These are phyloP conservation scores for Saccharum hybrid DNA, from an alignment of 202 grass and related monocot genomes.

Conservation along the genomic window DNA sequence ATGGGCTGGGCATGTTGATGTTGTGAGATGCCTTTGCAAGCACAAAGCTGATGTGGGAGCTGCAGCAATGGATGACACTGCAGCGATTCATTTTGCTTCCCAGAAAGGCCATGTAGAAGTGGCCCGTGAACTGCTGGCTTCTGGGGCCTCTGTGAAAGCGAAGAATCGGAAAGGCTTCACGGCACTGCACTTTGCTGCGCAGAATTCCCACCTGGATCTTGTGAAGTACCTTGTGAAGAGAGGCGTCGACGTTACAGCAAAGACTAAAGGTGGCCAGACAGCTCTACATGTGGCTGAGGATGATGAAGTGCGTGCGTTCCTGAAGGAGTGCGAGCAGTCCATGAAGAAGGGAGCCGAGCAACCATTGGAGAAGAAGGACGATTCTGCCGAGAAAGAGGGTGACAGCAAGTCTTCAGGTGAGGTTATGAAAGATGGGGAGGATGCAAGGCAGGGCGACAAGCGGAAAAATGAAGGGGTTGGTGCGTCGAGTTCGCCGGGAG, in stretches of 20 bases:
- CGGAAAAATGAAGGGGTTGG: constrained; percentile 55
- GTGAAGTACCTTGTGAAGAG: constrained; percentile 84
- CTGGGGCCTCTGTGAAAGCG: constrained; percentile 74
- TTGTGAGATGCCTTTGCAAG: constrained; percentile 91
- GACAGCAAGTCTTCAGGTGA: constrained; percentile 42
- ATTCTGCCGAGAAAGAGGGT: constrained; percentile 41
- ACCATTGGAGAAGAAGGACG: constrained; percentile 44
- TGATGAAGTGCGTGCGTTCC: constrained; percentile 65
- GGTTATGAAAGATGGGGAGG: constrained; percentile 40
- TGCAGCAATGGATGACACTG: constrained; percentile 89
- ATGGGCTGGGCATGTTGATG: constrained; percentile 89
- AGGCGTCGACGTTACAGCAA: constrained; percentile 64
- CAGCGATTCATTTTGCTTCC: constrained; percentile 88
- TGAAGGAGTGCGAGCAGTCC: constrained; percentile 69
- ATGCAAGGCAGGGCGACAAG: constrained; percentile 55
- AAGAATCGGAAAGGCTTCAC: constrained; percentile 89
- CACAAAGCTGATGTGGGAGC: constrained; percentile 82
- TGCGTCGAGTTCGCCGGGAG: constrained; percentile 12
- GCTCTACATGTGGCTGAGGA: constrained; percentile 72
- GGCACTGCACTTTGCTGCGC: constrained; percentile 77
- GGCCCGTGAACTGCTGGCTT: constrained; percentile 61
- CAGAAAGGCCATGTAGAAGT: constrained; percentile 93
- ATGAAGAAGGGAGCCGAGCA: constrained; percentile 60
- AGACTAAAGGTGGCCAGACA: constrained; percentile 86
- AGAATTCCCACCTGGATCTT: constrained; percentile 80